Percentiles rank a stretch among this genome's conserved stretches.
These are phyloP conservation scores for Serendipita sp. DNA, from an alignment of 768 basidiomycete species.

Conservation along the genomic window DNA sequence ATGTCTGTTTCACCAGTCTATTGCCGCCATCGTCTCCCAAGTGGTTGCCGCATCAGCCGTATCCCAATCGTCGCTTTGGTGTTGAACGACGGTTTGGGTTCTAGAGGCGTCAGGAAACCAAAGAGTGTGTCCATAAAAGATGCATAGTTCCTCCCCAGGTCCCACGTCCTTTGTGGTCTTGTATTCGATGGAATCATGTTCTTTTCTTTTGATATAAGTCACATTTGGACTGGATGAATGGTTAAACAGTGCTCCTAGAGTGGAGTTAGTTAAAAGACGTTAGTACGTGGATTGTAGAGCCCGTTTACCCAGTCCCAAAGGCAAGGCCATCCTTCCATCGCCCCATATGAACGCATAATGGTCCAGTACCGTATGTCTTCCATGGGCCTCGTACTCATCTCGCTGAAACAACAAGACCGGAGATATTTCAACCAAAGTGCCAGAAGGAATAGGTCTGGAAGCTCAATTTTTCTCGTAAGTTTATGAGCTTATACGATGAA, in stretches of 20 bases:
- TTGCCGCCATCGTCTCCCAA: no score
- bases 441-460: conserved; percentile 33
- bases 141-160: conserved; percentile 57
- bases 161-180: conserved; percentile 35
- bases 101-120: conserved; percentile 30
- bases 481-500: neutral
- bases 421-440: conserved; percentile 63
- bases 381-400: conserved; percentile 52
- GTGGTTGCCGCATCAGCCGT: neutral
- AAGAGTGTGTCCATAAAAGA: conserved; percentile 54
- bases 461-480: conserved; percentile 21
- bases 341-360: conserved; percentile 65
- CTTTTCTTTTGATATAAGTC: conserved; percentile 38
- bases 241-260: conserved; percentile 64
- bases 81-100: no score
- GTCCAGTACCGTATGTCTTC: conserved; percentile 46
- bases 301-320: conserved; percentile 54
- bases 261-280: neutral
- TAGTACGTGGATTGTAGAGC: neutral
- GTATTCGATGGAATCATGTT: conserved; percentile 45
- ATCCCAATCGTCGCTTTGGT: neutral
- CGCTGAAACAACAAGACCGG: conserved; percentile 65
- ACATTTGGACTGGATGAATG: conserved; percentile 57
- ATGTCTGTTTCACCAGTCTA: no score
- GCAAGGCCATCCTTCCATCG: conserved; percentile 59